A percentile compares a stretch with the other conserved stretches of the same genome.
Conservation (phyloP, 768 basidiomycete species). For the Tricholoma matsutake region DNA sequence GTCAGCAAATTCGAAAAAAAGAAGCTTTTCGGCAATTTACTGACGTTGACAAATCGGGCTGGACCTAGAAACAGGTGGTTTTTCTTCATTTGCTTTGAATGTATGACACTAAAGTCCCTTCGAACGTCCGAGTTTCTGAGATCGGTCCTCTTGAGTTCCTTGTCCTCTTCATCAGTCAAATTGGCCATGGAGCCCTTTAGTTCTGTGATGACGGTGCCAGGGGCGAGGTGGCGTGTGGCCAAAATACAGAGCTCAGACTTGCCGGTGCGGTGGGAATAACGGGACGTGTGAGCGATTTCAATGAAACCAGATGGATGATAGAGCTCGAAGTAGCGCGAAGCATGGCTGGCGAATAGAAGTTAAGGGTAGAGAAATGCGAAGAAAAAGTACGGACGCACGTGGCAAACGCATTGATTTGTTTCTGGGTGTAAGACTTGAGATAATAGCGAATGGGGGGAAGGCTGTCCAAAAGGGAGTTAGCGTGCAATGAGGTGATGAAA, state of each 20-base stretch:
- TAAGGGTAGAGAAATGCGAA: constrained; percentile 22
- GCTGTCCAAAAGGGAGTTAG: constrained; percentile 37
- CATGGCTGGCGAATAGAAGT: constrained; percentile 54
- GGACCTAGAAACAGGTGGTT: constrained; percentile 90
- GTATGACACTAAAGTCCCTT: constrained; percentile 88
- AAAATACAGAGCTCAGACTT: constrained; percentile 88
- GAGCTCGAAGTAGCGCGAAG: constrained; percentile 85
- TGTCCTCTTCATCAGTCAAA: constrained; percentile 81
- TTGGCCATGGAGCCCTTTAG: constrained; percentile 90
- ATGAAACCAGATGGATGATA: constrained; percentile 82
- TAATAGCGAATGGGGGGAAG: constrained; percentile 76
- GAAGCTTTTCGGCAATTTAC: constrained; percentile 30
- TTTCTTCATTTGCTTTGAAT: constrained; percentile 89
- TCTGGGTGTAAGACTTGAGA: constrained; percentile 70
- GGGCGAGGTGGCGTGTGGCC: constrained; percentile 67
- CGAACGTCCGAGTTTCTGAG: constrained; percentile 73
- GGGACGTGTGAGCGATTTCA: constrained; percentile 86
- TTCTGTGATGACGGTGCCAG: constrained; percentile 77
- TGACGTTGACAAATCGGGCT: constrained; percentile 89
- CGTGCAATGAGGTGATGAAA: constrained; percentile 18
- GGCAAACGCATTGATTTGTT: constrained; percentile 88
- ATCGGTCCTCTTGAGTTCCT: constrained; percentile 81
- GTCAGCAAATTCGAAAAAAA: constrained; percentile 21
- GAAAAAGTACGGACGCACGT: constrained; percentile 59
- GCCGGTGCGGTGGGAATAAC: constrained; percentile 83